These are phyloP conservation scores for Ichthyophthirius multifiliis DNA, from an alignment of 169 alveolate species.

Conservation along the genomic window DNA sequence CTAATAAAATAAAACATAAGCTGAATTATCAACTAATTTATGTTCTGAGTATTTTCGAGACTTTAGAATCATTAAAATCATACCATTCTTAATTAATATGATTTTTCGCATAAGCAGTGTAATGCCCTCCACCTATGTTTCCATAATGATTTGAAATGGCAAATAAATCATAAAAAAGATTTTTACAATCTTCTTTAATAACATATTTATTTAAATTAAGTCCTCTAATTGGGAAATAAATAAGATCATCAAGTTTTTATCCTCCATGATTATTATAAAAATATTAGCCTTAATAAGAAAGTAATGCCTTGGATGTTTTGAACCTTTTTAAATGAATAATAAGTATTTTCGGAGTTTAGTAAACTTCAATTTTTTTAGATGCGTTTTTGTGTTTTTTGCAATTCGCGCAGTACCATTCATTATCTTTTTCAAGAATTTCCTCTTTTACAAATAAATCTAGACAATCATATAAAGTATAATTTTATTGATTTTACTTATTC, in stretches of 20 bases:
- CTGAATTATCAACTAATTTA: slow-evolving; percentile 45
- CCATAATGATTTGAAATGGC: slow-evolving; percentile 86
- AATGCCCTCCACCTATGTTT: slow-evolving; percentile 76
- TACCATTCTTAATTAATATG: slow-evolving; percentile 61
- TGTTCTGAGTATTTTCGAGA: slow-evolving; percentile 15
- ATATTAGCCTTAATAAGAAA: too few species aligned
- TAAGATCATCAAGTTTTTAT: slow-evolving; percentile 56
- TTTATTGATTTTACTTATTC: neutral
- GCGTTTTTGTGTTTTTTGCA: slow-evolving; percentile 75
- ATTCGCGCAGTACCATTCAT: slow-evolving; percentile 71
- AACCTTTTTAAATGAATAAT: slow-evolving; percentile 75
- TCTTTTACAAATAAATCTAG: slow-evolving; percentile 58
- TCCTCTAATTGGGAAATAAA: slow-evolving; percentile 69
- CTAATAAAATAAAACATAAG: slow-evolving; percentile 75
- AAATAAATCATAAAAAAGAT: slow-evolving; percentile 67
- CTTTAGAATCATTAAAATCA: slow-evolving; percentile 62
- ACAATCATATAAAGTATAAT: slow-evolving; percentile 8
- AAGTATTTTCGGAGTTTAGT: slow-evolving; percentile 62
- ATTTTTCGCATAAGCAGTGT: slow-evolving; percentile 78
- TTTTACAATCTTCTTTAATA: slow-evolving; percentile 7
- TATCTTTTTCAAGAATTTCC: slow-evolving; percentile 60
- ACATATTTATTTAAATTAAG: slow-evolving; percentile 61
- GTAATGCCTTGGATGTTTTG: slow-evolving; percentile 19
- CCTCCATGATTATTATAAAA: slow-evolving; percentile 3
- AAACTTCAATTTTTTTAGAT: slow-evolving; percentile 61